phyloP scores from a whole-genome alignment of 805 yeast genomes.

The Tetrapisispora phaffii region DNA sequence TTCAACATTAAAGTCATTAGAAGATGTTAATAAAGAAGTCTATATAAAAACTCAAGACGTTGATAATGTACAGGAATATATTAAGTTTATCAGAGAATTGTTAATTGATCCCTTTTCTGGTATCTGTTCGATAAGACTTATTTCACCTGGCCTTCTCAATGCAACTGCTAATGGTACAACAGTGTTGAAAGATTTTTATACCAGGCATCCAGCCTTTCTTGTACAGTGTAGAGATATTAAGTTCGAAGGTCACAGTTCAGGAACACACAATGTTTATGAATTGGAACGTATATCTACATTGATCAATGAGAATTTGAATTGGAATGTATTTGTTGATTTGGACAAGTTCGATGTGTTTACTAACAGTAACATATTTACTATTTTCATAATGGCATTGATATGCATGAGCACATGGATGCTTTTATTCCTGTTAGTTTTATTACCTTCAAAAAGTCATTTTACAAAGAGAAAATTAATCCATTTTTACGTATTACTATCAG shows the following conservation, averaged over 20 bases:
- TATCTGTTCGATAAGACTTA: neutral
- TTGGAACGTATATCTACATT: neutral
- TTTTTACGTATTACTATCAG: slow-evolving; percentile 46
- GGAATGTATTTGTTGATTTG: neutral
- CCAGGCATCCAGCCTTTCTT: neutral
- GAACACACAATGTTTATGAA: neutral
- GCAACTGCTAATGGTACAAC: neutral
- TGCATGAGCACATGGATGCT: slow-evolving; percentile 67
- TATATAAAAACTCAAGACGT: neutral
- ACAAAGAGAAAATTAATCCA: slow-evolving; percentile 49
- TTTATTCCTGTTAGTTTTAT: slow-evolving; percentile 43
- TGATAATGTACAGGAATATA: neutral
- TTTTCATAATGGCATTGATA: slow-evolving; percentile 45
- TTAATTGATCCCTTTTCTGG: neutral
- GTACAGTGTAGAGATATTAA: neutral
- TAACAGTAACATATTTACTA: slow-evolving; percentile 34
- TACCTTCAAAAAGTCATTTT: slow-evolving; percentile 34
- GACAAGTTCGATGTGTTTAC: slow-evolving; percentile 16
- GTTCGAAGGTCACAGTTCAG: neutral
- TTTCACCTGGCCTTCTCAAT: neutral
- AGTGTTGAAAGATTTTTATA: neutral
- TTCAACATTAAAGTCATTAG: neutral
- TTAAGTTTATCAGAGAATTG: neutral
- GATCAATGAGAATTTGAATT: no score
- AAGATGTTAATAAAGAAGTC: no score